Evolutionary conservation across 202 grass and related monocot genomes (phyloP).

Genomic region (Elaeis oleifera): DNA sequence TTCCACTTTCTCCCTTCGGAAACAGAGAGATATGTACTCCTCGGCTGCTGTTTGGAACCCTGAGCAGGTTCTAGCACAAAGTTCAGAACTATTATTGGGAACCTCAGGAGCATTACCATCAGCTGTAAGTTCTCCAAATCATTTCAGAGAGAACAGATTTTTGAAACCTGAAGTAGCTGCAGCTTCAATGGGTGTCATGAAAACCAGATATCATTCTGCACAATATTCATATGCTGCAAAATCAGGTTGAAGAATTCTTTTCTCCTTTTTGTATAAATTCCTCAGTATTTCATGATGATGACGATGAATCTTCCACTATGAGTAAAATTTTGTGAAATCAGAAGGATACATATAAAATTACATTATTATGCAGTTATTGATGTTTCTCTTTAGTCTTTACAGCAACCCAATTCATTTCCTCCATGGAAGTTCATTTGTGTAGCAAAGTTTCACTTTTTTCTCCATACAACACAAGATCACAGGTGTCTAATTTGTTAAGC

Average conservation of each 20-base stretch:
- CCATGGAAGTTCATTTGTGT: too few relatives aligned
- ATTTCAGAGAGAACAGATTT: background rate
- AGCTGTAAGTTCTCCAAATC: constrained; percentile 8
- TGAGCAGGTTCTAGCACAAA: constrained; percentile 11
- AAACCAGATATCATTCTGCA: background rate
- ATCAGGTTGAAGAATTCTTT: background rate
- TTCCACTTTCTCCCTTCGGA: background rate
- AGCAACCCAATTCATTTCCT: background rate
- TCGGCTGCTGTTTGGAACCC: constrained; percentile 2
- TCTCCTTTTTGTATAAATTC: background rate
- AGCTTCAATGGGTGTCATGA: background rate
- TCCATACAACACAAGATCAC: too few relatives aligned
- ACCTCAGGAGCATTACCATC: constrained; percentile 9
- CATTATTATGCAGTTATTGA: background rate
- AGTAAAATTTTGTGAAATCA: background rate
- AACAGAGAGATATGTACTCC: constrained; percentile 15
- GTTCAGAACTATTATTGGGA: background rate
- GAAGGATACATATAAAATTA: background rate
- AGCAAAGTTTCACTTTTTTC: too few relatives aligned
- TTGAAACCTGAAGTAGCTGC: constrained; percentile 1
- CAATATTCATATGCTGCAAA: constrained; percentile 1
- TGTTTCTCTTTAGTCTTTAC: background rate
- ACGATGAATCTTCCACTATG: background rate
- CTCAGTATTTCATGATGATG: background rate
- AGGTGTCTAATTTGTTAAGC: too few relatives aligned